Base-by-base conservation (phyloP, 768 basidiomycete genomes). In the Lactarius indigo region DNA sequence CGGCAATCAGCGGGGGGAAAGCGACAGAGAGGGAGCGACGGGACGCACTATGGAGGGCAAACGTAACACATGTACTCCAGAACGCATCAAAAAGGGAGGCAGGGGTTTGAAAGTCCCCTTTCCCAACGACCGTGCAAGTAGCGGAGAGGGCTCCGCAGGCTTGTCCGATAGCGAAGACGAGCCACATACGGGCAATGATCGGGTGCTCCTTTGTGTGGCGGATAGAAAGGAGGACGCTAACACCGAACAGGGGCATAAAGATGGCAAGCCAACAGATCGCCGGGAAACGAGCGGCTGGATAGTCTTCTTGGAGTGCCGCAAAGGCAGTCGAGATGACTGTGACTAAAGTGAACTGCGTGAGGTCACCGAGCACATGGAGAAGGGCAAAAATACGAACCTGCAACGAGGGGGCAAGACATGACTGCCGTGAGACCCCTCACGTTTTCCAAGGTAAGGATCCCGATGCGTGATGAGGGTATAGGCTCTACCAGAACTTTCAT, bases 41-140 rank as follows among this genome's bases (percentile, higher is more conserved):
- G 6, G 42, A 64, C 66, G 52, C 52, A 68, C 66, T 44, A 47
- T 68, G 63, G 61, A 68, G 58, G 31, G 63, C 66, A 60, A 68
- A 56, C 41, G 58, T 59, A 20, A 64, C 42, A 30, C 66, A 68
- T 68, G 58, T 56, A 41, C 55, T 64, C 62, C 62, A 68, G 54
- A 64, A 30, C 28, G 58, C 58, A 6, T 64, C 62, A 54, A 68
- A 68, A 60, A 68, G 62, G 61, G 66, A 68, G 63, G 66, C 33
- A 64, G 66, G 66, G 58, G 52, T 42, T 12, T 64, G 66, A 56
- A 68, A 64, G 26, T 68, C 66, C 63, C 66, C 66, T 64, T 68
- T 64, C 7, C 66, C 66, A 64, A 68, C 42, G 58, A 68, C 52
- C 28, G 58, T 41, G 33, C 57, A 55, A 31, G 41, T 26, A 39